Evolutionary conservation across 2,329 filamentous ascomycete species (phyloP), one percentile per base, ranked within the genome.

Genomic region (Intubia oerlemansii): DNA sequence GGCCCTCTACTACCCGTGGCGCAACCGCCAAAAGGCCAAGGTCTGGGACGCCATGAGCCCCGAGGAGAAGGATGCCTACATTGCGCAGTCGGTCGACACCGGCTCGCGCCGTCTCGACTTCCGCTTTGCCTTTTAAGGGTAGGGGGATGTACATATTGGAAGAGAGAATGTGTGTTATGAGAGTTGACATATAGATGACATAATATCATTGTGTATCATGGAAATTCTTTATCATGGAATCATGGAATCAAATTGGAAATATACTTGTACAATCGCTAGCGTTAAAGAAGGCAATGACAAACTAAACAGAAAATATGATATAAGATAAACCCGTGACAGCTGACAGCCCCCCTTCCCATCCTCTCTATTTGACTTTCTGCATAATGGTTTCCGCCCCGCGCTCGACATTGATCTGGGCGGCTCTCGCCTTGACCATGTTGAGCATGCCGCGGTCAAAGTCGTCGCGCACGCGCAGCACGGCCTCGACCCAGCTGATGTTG

Each of bases 401-500:
- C 36, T 77, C 73, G 2, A 84, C 71, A 34, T 77, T 72, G 39
- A 91, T 66, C 50, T 81, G 78, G 7, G 81, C 84, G n/a, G 84
- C 85, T 46, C 73, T 68, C 3, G 71, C 70, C 59, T 95, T 95
- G 27, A 95, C 75, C 12, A 69, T 65, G 44, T 81, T 88, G 37
- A 95, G 51, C 78, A 95, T 81, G 34, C 67, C 65, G 39, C 85
- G 62, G 50, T 95, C 88, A 52, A 91, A 95, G 54, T 98, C 88
- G 49, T 98, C 88, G 40, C 90, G 62, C 2, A 71, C 62, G 39
- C 84, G 65, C 37, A 98, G 47, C 27, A 92, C 85, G 6, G 79
- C 76, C 57, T 98, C 90, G 7, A 98, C 82, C 88, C 88, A 98
- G 25, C 72, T 75, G 34, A 95, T 72, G 49, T 90, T 81, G 46